Conservation (phyloP, 108 stramenopile genomes). For the Fistulifera pelliculosa region DNA sequence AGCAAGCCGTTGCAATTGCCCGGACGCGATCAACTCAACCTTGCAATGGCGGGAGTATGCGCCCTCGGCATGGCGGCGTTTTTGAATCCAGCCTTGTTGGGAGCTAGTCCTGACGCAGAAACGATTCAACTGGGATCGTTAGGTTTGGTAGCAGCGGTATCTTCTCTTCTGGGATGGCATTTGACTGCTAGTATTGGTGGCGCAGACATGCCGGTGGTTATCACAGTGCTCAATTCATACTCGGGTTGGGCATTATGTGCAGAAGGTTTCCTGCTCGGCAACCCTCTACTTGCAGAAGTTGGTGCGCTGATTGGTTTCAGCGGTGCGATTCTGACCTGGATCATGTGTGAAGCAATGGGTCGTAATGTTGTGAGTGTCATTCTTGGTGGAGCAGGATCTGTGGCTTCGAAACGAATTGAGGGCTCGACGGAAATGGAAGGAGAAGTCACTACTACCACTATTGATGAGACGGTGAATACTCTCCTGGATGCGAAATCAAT, state of each 20-base stretch:
- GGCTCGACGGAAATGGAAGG: conserved; percentile 31
- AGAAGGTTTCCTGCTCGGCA: conserved; percentile 92
- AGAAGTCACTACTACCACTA: conserved; percentile 55
- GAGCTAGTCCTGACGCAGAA: conserved; percentile 29
- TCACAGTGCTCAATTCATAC: conserved; percentile 97
- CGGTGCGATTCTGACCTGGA: conserved; percentile 85
- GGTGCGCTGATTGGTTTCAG: conserved; percentile 96
- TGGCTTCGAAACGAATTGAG: conserved; percentile 25
- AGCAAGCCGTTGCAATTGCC: conserved; percentile 67
- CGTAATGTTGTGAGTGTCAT: conserved; percentile 82
- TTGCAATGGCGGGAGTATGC: conserved; percentile 58
- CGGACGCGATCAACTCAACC: conserved; percentile 83
- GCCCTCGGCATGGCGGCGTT: conserved; percentile 66
- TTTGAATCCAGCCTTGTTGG: conserved; percentile 46
- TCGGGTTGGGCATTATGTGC: conserved; percentile 87
- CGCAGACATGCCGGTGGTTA: conserved; percentile 99
- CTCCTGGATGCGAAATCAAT: conserved; percentile 81
- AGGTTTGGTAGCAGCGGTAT: conserved; percentile 50
- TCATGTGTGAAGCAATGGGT: conserved; percentile 99
- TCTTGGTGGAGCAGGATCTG: conserved; percentile 63
- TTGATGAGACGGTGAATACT: conserved; percentile 51
- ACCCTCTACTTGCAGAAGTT: conserved; percentile 89
- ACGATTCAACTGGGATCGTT: conserved; percentile 53
- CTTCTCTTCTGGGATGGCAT: conserved; percentile 85
- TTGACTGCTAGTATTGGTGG: conserved; percentile 97